Percentiles rank a stretch among this genome's conserved stretches.
Evolutionary conservation across 2,329 filamentous ascomycete species (phyloP).

Genomic region (Pseudogymnoascus verrucosus): DNA sequence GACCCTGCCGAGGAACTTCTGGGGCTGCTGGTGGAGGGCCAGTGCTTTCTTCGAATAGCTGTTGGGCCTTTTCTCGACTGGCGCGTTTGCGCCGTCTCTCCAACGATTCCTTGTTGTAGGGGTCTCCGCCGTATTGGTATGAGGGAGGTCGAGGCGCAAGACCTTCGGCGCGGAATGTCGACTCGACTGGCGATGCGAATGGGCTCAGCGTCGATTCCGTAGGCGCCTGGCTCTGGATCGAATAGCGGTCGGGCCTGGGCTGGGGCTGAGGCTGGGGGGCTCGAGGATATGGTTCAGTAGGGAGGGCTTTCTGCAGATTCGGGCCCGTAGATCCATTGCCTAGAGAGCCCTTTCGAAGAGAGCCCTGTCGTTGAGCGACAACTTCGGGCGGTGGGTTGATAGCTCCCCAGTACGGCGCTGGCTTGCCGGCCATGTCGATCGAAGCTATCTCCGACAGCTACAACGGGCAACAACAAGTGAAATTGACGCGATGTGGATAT

Average conservation of each 20-base stretch:
- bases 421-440: background rate
- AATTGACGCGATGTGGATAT: background rate
- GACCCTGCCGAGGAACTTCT: constrained; percentile 49
- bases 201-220: constrained; percentile 53
- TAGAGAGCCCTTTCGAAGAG: background rate
- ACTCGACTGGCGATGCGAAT: constrained; percentile 45
- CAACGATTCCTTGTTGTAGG: constrained; percentile 35
- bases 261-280: background rate
- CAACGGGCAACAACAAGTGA: background rate
- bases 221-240: constrained; percentile 48
- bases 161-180: constrained; percentile 43
- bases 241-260: constrained; percentile 30
- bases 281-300: background rate
- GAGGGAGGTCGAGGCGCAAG: constrained; percentile 54
- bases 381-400: background rate
- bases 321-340: background rate
- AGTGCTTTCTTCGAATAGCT: constrained; percentile 25
- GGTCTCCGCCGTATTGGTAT: constrained; percentile 38
- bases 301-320: background rate
- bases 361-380: background rate
- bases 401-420: constrained; percentile 10
- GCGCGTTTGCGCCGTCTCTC: constrained; percentile 38
- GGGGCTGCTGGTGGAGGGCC: constrained; percentile 43
- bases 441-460: background rate
- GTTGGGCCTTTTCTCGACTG: constrained; percentile 35